Conservation (phyloP, 306 rosid species). For the Canavalia gladiata region DNA sequence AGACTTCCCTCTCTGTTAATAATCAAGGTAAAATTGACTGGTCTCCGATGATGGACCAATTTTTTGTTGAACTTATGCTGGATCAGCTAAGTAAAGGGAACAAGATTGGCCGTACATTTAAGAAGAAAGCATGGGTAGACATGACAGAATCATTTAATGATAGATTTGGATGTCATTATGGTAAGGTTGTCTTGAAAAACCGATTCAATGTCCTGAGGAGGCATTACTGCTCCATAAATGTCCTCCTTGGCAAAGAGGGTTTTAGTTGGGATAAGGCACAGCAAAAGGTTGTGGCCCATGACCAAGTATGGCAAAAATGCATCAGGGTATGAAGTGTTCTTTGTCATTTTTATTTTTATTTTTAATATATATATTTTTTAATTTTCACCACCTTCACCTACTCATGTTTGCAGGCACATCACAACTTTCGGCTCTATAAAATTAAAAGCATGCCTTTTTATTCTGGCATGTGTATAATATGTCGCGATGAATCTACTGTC, state of each 20-base stretch:
- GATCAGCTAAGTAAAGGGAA: slow-evolving; percentile 62
- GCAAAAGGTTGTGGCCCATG: slow-evolving; percentile 63
- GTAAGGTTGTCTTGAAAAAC: slow-evolving; percentile 65
- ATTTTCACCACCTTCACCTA: slow-evolving; percentile 35
- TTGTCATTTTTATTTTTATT: not conserved
- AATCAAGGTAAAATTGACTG: slow-evolving; percentile 54
- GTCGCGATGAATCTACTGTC: slow-evolving; percentile 54
- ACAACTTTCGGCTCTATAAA: slow-evolving; percentile 59
- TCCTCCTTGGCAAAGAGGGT: slow-evolving; percentile 61
- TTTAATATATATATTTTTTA: not conserved
- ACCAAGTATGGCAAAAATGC: slow-evolving; percentile 58
- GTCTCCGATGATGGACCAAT: slow-evolving; percentile 61
- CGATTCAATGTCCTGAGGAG: slow-evolving; percentile 61
- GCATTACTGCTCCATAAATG: slow-evolving; percentile 56
- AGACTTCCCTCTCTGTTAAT: not conserved
- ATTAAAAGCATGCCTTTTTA: slow-evolving; percentile 61
- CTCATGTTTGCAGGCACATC: slow-evolving; percentile 55
- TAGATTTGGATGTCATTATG: slow-evolving; percentile 52
- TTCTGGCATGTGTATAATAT: slow-evolving; percentile 56
- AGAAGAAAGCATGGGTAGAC: slow-evolving; percentile 62
- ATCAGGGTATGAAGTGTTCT: slow-evolving; percentile 52
- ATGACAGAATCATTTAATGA: slow-evolving; percentile 59
- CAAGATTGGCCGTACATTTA: slow-evolving; percentile 57
- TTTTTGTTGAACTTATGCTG: slow-evolving; percentile 63
- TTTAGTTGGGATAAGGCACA: slow-evolving; percentile 61